A percentile compares a stretch with the other conserved stretches of the same genome.
Evolutionary conservation across 306 rosid genomes (phyloP).

Genomic region (Ziziphus jujuba): DNA sequence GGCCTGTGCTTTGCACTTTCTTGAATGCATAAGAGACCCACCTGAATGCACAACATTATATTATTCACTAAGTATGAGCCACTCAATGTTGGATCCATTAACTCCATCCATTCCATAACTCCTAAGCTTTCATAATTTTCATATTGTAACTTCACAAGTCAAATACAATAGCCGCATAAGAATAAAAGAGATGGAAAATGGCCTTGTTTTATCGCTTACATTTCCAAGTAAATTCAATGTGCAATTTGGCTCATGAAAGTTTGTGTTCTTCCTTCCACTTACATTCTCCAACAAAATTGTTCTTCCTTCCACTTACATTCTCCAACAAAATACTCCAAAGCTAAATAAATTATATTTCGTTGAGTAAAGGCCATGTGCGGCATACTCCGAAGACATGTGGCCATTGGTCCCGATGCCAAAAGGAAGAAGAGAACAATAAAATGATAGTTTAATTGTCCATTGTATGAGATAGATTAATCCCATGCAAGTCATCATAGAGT

Average conservation of each 20-base stretch:
- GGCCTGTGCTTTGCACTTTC: conserved; percentile 16
- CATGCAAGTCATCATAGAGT: not conserved
- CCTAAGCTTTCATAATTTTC: conserved; percentile 13
- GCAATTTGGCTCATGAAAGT: not conserved
- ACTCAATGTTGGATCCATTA: conserved; percentile 23
- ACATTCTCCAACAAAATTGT: conserved; percentile 11
- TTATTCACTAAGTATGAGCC: conserved; percentile 1
- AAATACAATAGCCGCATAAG: too few species aligned
- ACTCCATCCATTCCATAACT: conserved; percentile 17
- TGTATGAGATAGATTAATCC: not conserved
- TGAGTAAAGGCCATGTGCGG: conserved; percentile 16
- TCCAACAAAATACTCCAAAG: conserved; percentile 25
- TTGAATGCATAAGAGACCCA: conserved; percentile 18
- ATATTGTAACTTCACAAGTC: not conserved
- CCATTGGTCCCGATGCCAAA: not conserved
- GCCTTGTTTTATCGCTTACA: not conserved
- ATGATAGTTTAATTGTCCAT: not conserved
- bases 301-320: too few species aligned
- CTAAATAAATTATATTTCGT: conserved; percentile 18
- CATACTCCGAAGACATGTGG: conserved; percentile 23
- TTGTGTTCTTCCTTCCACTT: conserved; percentile 19
- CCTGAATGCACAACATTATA: conserved; percentile 1
- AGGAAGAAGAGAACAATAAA: not conserved
- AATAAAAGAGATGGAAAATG: not conserved
- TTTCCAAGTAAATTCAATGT: conserved; percentile 17